phyloP scores from a whole-genome alignment of 2,329 filamentous ascomycete species.

The Ophiostoma sp. region DNA sequence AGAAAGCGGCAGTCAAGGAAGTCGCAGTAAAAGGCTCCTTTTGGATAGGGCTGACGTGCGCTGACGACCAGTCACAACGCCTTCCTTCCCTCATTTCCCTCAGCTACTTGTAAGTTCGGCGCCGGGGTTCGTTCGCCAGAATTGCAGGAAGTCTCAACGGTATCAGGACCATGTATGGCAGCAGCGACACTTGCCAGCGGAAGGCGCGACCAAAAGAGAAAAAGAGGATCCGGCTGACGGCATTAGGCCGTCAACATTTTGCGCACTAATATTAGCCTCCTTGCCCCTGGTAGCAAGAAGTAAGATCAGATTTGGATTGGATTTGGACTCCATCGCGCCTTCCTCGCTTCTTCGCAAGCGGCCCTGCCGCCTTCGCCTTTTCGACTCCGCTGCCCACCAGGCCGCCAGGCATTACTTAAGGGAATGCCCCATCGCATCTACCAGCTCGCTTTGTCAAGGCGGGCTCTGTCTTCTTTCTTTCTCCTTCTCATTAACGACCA shows the following conservation, averaged over 20 bases:
- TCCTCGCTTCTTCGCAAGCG: background rate
- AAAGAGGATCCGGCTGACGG: constrained; percentile 3
- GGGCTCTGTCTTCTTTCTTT: background rate
- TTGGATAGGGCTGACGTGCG: background rate
- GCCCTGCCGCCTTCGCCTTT: background rate
- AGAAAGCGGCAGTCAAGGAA: no score
- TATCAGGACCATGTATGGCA: background rate
- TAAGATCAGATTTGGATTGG: background rate
- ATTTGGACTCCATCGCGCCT: background rate
- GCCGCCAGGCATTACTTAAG: background rate
- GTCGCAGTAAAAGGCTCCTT: background rate
- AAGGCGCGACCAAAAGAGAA: background rate
- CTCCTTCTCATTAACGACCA: background rate
- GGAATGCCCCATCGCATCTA: no score
- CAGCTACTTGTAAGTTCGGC: background rate
- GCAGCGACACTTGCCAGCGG: background rate
- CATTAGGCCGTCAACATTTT: background rate
- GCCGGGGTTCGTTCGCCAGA: background rate
- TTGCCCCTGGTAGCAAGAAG: background rate
- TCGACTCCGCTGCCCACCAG: background rate
- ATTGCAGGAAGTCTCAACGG: background rate
- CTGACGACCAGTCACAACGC: background rate
- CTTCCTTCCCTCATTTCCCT: no score
- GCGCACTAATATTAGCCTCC: background rate
- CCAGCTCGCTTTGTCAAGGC: background rate